phyloP scores from a whole-genome alignment of 106 monocot genomes.

The Platanthera guangdongensis region DNA sequence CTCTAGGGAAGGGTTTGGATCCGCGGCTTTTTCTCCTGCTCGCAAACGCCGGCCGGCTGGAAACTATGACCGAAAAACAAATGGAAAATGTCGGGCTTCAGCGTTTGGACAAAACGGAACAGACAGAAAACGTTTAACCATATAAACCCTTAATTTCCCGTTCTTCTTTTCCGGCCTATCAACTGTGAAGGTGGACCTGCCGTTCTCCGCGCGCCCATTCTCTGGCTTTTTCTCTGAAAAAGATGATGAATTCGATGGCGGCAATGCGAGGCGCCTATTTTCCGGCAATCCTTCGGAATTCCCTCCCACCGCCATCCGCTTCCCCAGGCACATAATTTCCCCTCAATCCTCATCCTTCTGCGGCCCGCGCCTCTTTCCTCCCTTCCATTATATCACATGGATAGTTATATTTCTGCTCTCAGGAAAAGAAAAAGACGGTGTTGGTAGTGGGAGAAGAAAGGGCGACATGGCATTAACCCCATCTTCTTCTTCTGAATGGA shows the following conservation, averaged over 20 bases:
- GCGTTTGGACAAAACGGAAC: no score
- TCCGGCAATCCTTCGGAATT: not conserved
- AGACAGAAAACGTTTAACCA: no score
- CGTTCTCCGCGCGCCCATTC: not conserved
- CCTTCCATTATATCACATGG: not conserved
- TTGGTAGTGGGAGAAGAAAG: not conserved
- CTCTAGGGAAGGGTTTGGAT: no score
- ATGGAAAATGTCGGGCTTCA: no score
- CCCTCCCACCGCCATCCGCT: not conserved
- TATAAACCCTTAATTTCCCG: no score
- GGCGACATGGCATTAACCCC: not conserved
- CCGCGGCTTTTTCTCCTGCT: no score
- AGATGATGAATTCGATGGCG: not conserved
- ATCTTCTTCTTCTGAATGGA: not conserved
- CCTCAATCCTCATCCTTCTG: not conserved
- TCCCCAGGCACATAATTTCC: not conserved
- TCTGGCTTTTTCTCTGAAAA: not conserved
- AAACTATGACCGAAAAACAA: no score
- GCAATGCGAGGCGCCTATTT: not conserved
- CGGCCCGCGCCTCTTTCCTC: not conserved
- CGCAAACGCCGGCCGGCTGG: no score
- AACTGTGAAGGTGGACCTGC: no score
- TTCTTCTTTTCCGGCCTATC: no score
- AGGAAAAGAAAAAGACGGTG: not conserved
- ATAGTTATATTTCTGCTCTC: not conserved